Percentiles rank a stretch among this genome's conserved stretches.
Conservation (phyloP, 768 basidiomycete species). For the Lentinula lateritia region DNA sequence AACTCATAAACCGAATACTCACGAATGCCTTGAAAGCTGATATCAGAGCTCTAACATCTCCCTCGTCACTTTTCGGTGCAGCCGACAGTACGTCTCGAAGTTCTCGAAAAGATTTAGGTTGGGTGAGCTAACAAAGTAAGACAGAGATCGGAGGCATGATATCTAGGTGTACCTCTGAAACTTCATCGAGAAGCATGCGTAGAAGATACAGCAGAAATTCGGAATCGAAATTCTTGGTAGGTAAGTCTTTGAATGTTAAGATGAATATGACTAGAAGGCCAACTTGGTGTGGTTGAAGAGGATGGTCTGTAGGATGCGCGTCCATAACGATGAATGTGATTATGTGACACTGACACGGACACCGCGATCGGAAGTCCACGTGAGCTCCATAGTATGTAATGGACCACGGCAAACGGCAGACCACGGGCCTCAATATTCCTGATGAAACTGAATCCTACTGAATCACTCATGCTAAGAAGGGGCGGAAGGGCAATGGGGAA, state of each 20-base stretch:
- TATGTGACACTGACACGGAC: too few species aligned
- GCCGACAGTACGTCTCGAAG: constrained; percentile 37
- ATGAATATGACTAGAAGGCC: constrained; percentile 59
- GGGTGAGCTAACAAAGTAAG: constrained; percentile 45
- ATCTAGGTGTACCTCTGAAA: constrained; percentile 52
- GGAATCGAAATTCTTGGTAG: constrained; percentile 46
- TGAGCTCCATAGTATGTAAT: too few species aligned
- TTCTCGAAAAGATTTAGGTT: constrained; percentile 51
- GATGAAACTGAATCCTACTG: too few species aligned
- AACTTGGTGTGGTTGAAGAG: constrained; percentile 74
- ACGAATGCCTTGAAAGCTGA: constrained; percentile 4
- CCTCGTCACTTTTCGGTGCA: constrained; percentile 33
- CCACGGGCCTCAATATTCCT: too few species aligned
- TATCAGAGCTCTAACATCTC: constrained; percentile 14
- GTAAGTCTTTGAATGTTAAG: constrained; percentile 56
- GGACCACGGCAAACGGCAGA: too few species aligned
- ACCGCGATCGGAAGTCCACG: too few species aligned
- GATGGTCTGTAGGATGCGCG: constrained; percentile 47
- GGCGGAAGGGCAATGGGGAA: too few species aligned
- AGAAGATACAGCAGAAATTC: constrained; percentile 58
- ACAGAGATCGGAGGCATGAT: neutral
- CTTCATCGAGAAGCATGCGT: constrained; percentile 63
- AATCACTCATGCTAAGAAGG: too few species aligned
- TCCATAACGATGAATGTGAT: neutral
- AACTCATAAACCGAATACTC: neutral